Evolutionary conservation across 257 asterid species (phyloP).

Genomic region (Solanum sejunctum): DNA sequence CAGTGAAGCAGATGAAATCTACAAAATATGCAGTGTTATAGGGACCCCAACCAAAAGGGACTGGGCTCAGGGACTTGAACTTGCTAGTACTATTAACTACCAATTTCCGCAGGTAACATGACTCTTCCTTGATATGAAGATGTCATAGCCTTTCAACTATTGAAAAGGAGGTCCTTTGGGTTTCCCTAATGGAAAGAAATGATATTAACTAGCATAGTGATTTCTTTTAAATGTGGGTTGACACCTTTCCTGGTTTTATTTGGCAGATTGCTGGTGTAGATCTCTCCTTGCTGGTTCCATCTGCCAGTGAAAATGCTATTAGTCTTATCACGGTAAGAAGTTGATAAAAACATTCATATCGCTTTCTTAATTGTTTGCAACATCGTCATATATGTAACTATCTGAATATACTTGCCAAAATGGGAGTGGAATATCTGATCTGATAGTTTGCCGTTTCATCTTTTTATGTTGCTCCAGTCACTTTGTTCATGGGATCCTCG

Average conservation of each 20-base stretch:
- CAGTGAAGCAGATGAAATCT: constrained; percentile 90
- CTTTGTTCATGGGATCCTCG: constrained; percentile 94
- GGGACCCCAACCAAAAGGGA: constrained; percentile 64
- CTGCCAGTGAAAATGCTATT: constrained; percentile 50
- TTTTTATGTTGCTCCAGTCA: constrained; percentile 27
- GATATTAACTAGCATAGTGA: neutral
- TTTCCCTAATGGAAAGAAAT: neutral
- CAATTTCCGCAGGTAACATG: constrained; percentile 60
- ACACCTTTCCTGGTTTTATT: neutral
- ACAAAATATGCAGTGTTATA: constrained; percentile 76
- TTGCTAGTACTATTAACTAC: constrained; percentile 69
- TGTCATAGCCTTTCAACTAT: neutral
- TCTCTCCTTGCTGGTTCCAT: constrained; percentile 49
- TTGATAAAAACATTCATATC: neutral
- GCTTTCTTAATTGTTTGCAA: neutral
- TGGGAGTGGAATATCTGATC: neutral
- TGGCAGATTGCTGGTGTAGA: constrained; percentile 24
- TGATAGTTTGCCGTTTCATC: neutral
- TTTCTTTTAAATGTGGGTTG: neutral
- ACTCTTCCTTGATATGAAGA: neutral
- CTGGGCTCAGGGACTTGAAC: constrained; percentile 83
- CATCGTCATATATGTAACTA: neutral
- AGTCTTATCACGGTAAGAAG: constrained; percentile 40
- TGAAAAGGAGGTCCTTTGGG: neutral
- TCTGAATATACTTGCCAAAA: neutral